phyloP scores from a whole-genome alignment of 1,139 yeast genomes.

The Pichia inconspicua region DNA sequence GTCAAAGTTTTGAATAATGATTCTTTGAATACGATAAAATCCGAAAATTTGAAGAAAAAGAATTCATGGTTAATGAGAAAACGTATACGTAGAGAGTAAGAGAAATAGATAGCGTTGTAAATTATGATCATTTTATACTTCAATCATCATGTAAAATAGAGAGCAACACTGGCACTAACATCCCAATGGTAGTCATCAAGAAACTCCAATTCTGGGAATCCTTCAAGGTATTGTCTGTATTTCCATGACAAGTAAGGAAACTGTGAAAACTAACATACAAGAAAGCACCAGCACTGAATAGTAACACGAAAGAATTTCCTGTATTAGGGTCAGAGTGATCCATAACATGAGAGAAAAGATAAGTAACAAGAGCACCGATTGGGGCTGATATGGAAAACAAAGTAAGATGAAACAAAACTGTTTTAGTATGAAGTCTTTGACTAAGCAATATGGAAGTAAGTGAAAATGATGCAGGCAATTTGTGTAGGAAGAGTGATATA shows the following conservation, averaged over 20 bases:
- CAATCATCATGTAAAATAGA: constrained; percentile 21
- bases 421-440: constrained; percentile 22
- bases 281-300: constrained; percentile 70
- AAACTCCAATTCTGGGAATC: constrained; percentile 1
- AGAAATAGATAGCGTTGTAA: not conserved
- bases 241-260: constrained; percentile 27
- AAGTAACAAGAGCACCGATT: constrained; percentile 36
- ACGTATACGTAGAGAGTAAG: constrained; percentile 30
- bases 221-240: constrained; percentile 24
- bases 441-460: constrained; percentile 48
- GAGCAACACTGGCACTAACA: constrained; percentile 23
- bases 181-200: constrained; percentile 15
- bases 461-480: constrained; percentile 71
- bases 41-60: constrained; percentile 33
- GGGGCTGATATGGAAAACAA: constrained; percentile 41
- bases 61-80: constrained; percentile 58
- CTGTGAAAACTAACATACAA: constrained; percentile 64
- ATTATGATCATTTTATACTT: not conserved
- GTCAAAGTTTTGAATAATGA: constrained; percentile 10
- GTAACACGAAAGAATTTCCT: constrained; percentile 20
- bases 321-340: not conserved
- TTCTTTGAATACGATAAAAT: not conserved
- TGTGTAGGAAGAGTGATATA: constrained; percentile 62
- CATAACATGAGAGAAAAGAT: constrained; percentile 20
- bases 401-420: constrained; percentile 33